Conservation (phyloP, 2,329 filamentous ascomycete species). For the Exophiala spinifera region DNA sequence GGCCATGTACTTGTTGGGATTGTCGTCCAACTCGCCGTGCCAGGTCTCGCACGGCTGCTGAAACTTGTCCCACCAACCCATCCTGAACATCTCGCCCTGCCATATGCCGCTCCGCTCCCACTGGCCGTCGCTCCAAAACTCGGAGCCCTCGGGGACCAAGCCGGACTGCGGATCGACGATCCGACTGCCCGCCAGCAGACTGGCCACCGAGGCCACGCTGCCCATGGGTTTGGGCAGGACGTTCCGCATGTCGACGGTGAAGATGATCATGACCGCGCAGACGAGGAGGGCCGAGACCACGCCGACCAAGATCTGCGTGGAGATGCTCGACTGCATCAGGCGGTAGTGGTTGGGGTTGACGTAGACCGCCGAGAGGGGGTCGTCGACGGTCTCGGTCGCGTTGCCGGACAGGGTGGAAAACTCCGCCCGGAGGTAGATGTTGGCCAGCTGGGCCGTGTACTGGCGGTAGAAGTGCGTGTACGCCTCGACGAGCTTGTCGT, state of each 20-base stretch:
- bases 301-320: constrained; percentile 20
- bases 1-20: no score
- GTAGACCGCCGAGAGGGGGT: constrained; percentile 14
- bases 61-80: constrained; percentile 24
- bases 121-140: constrained; percentile 21
- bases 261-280: constrained; percentile 19
- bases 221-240: constrained; percentile 23
- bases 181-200: constrained; percentile 20
- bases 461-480: constrained; percentile 22
- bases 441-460: constrained; percentile 18
- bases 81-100: constrained; percentile 22
- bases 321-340: constrained; percentile 15
- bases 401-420: constrained; percentile 19
- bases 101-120: constrained; percentile 22
- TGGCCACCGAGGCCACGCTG: constrained; percentile 20
- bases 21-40: not conserved
- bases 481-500: constrained; percentile 8
- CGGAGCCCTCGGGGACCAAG: constrained; percentile 19
- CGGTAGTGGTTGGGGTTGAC: constrained; percentile 11
- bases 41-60: constrained; percentile 14
- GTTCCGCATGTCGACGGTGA: constrained; percentile 20
- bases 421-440: constrained; percentile 14
- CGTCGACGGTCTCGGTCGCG: constrained; percentile 13
- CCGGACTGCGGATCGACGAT: constrained; percentile 17
- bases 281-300: constrained; percentile 16